Evolutionary conservation across 805 yeast species (phyloP).

Genomic region (Huiozyma sinensis): DNA sequence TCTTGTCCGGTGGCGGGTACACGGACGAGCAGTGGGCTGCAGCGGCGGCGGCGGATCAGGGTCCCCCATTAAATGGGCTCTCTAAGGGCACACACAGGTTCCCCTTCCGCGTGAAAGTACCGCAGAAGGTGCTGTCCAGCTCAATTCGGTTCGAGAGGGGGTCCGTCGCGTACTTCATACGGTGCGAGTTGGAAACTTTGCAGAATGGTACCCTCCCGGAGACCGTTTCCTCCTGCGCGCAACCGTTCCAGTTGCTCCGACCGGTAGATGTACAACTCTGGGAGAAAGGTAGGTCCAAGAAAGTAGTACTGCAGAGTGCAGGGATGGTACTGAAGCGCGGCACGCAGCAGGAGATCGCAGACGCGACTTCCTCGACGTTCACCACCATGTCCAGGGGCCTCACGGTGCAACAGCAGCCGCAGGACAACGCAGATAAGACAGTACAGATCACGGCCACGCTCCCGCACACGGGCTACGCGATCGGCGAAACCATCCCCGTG

Average conservation of each 20-base stretch:
- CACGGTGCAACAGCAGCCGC: background rate
- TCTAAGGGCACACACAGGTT: slow-evolving; percentile 78
- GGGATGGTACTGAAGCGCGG: slow-evolving; percentile 10
- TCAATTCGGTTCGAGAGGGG: slow-evolving; percentile 80
- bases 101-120: slow-evolving; percentile 77
- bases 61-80: slow-evolving; percentile 32
- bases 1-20: slow-evolving; percentile 41
- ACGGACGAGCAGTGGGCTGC: background rate
- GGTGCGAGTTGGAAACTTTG: slow-evolving; percentile 15
- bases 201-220: slow-evolving; percentile 6
- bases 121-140: slow-evolving; percentile 49
- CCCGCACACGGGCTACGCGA: slow-evolving; percentile 57
- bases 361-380: slow-evolving; percentile 2
- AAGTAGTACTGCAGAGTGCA: slow-evolving; percentile 51
- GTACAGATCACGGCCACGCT: slow-evolving; percentile 36
- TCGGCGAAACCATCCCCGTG: slow-evolving; percentile 74
- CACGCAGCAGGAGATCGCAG: background rate
- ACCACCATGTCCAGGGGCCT: background rate
- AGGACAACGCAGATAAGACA: slow-evolving; percentile 11
- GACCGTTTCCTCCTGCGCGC: slow-evolving; percentile 37
- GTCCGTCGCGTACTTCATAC: slow-evolving; percentile 54
- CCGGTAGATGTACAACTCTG: slow-evolving; percentile 65
- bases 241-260: slow-evolving; percentile 46
- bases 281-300: slow-evolving; percentile 57
- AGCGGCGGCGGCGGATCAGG: background rate